These are phyloP conservation scores for Candolleomyces efflorescens DNA, from an alignment of 768 basidiomycete species.

Conservation along the genomic window DNA sequence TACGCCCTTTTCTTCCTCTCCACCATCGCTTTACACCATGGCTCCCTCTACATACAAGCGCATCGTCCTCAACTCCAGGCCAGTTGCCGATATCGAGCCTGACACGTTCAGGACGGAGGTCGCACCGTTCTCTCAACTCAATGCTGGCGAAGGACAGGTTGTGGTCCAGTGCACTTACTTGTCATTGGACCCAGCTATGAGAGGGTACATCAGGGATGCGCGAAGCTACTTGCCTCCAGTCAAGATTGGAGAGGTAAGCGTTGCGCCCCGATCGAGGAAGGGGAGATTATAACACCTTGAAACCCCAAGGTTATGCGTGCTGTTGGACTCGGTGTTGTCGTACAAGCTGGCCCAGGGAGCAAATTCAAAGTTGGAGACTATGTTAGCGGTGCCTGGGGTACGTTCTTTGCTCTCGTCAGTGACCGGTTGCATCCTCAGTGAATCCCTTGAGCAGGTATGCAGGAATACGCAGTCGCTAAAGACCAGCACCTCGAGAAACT, in stretches of 20 bases:
- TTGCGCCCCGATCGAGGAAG: no score
- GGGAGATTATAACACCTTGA: not conserved
- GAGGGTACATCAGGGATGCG: slow-evolving; percentile 70
- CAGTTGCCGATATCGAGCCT: slow-evolving; percentile 60
- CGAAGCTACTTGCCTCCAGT: slow-evolving; percentile 72
- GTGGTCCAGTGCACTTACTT: slow-evolving; percentile 79
- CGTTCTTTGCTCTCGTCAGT: slow-evolving; percentile 11
- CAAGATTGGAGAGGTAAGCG: slow-evolving; percentile 55
- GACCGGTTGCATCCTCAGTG: not conserved
- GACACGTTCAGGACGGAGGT: slow-evolving; percentile 69
- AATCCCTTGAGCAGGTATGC: slow-evolving; percentile 53
- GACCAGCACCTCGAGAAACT: slow-evolving; percentile 50
- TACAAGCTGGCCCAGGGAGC: slow-evolving; percentile 52
- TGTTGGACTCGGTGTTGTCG: slow-evolving; percentile 59
- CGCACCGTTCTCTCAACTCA: slow-evolving; percentile 45
- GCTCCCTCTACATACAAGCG: slow-evolving; percentile 44
- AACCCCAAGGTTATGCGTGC: slow-evolving; percentile 64
- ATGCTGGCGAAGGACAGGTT: slow-evolving; percentile 48
- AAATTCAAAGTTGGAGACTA: slow-evolving; percentile 61
- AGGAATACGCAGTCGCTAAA: slow-evolving; percentile 63
- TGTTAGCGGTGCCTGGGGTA: slow-evolving; percentile 62
- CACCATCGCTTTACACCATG: slow-evolving; percentile 6
- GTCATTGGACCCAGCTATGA: slow-evolving; percentile 86
- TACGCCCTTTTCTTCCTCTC: no score
- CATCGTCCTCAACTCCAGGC: slow-evolving; percentile 76